Evolutionary conservation across 352 stramenopile genomes (phyloP), one percentile per base, ranked within the genome.

Genomic region (Discostella stelligera): DNA sequence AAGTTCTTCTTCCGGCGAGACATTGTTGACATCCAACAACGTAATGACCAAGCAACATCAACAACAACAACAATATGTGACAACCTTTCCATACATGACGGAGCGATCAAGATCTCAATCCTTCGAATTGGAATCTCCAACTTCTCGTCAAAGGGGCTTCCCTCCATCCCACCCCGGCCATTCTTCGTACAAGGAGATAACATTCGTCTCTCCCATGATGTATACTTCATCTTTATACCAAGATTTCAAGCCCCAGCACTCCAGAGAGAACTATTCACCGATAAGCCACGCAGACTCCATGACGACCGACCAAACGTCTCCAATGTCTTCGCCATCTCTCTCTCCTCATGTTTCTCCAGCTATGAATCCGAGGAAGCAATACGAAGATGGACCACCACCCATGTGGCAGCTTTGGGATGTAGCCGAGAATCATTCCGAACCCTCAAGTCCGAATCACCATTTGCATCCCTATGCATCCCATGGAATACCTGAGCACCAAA

Each of bases 271-370:
- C 39, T 70, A 77, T 68, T 82, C 74, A n/a, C 55, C 64, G 23
- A 25, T 74, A 10, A 82, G 74, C 53, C 48, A 74, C 20, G 65
- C 58, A 14, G 74, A 78, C 41, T 78, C 68, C 18, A 60, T 48
- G 39, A 64, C 13, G n/a, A 82, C 74, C 30, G 74, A 74, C 37
- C 67, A 71, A 41, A 82, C 74, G 59, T 78, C 74, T 16, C 74
- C 74, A 0, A 71, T 82, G 68, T 80, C 72, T 48, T 74, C 61
- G 25, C 72, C 72, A 27, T 69, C 68, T 1, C 52, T 60, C 27
- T 32, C 27, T 32, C 27, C 27, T 32, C 27, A 32, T 20, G 56
- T 70, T 16, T 73, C 74, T 27, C 74, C 73, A 6, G 39, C 58
- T n/a, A 59, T 59, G 50, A 56, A 71, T 39, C 37, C 63, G 39